phyloP scores from a whole-genome alignment of 129 eudicot species.

The Arctium lappa region DNA sequence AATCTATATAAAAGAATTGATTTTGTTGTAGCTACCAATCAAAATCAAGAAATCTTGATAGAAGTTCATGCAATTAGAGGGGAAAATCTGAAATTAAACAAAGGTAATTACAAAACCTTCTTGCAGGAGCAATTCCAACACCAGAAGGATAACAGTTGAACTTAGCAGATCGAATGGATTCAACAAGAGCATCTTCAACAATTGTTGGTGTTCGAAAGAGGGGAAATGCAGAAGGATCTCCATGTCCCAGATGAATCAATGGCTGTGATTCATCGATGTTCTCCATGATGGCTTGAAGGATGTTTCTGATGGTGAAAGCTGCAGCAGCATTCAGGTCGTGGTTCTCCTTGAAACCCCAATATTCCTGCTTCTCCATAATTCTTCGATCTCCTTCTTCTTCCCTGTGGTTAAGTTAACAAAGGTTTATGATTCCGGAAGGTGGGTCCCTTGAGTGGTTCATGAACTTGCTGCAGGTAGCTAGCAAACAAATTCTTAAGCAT shows the following conservation, averaged over 20 bases:
- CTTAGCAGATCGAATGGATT: slow-evolving; percentile 38
- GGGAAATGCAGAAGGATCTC: slow-evolving; percentile 47
- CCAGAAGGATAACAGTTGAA: slow-evolving; percentile 42
- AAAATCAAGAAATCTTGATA: no score
- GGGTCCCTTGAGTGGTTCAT: neutral
- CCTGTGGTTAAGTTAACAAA: neutral
- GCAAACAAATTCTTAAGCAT: neutral
- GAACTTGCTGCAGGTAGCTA: neutral
- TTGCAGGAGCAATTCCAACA: slow-evolving; percentile 35
- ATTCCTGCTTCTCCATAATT: slow-evolving; percentile 16
- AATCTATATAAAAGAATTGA: no score
- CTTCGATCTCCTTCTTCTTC: neutral
- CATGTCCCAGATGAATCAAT: slow-evolving; percentile 43
- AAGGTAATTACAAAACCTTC: slow-evolving; percentile 27
- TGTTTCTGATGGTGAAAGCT: slow-evolving; percentile 30
- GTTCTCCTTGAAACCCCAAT: slow-evolving; percentile 34
- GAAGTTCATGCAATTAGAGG: neutral
- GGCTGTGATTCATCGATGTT: slow-evolving; percentile 6
- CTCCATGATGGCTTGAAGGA: slow-evolving; percentile 16
- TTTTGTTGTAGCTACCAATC: no score
- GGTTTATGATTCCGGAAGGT: neutral
- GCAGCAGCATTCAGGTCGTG: slow-evolving; percentile 24
- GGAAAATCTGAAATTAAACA: neutral
- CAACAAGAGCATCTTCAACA: slow-evolving; percentile 34
- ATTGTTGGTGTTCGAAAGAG: slow-evolving; percentile 32